Conservation (phyloP, 2,329 filamentous ascomycete genomes). For the Penicillium sp. region DNA sequence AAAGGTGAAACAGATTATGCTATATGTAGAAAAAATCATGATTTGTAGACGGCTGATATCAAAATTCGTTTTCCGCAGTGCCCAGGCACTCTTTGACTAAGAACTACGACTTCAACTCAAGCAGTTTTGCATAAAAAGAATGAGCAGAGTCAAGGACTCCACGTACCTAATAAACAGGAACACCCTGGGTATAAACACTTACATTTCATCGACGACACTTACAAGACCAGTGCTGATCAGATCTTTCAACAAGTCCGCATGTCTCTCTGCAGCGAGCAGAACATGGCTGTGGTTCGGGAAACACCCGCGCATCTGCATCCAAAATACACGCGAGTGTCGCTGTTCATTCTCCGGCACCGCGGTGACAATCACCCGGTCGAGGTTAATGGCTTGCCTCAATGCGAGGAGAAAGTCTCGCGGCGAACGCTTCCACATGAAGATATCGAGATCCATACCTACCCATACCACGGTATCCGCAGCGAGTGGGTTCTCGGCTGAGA, state of each 20-base stretch:
- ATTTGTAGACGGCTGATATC: no score
- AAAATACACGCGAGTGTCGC: neutral
- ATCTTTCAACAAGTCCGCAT: slow-evolving; percentile 2
- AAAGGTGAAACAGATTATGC: neutral
- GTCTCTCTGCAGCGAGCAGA: neutral
- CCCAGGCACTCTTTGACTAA: no score
- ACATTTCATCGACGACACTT: neutral
- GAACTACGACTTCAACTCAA: no score
- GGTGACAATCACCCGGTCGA: neutral
- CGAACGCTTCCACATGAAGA: neutral
- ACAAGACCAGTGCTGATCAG: slow-evolving; percentile 1
- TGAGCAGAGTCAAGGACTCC: no score
- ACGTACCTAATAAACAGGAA: no score
- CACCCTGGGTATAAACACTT: neutral
- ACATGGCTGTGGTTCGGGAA: neutral
- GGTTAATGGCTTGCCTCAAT: slow-evolving; percentile 1
- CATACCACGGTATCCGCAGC: neutral
- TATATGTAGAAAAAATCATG: no score
- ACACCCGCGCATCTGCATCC: slow-evolving; percentile 3
- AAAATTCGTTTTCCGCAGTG: no score
- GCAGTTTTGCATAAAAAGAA: no score
- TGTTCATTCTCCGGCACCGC: neutral
- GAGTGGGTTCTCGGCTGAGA: neutral
- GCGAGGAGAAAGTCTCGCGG: neutral
- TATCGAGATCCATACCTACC: slow-evolving; percentile 2